These are phyloP conservation scores for Mallotus nudiflorus DNA, from an alignment of 345 rosid species.

Conservation along the genomic window DNA sequence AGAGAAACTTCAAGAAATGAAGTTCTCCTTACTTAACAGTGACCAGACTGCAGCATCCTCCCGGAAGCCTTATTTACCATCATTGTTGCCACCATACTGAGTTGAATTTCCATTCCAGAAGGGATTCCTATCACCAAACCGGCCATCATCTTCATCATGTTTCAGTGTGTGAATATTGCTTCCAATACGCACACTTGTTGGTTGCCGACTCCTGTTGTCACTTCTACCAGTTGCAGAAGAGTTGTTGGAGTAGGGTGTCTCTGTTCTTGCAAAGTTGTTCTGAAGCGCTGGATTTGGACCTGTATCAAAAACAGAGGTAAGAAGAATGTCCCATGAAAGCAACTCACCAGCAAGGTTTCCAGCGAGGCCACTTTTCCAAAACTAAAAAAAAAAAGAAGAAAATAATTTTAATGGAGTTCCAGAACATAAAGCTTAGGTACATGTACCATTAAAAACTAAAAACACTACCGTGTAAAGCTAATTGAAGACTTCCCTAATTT, in stretches of 20 bases:
- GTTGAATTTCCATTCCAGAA: slow-evolving; percentile 96
- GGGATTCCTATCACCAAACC: slow-evolving; percentile 59
- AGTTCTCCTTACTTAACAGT: background rate
- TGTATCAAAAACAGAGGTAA: slow-evolving; percentile 13
- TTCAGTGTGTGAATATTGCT: slow-evolving; percentile 79
- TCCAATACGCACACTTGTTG: slow-evolving; percentile 49
- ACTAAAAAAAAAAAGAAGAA: too few species aligned
- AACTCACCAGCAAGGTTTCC: background rate
- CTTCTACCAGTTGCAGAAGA: slow-evolving; percentile 34
- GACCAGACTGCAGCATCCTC: background rate
- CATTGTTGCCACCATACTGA: slow-evolving; percentile 60
- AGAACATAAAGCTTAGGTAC: background rate
- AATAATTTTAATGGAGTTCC: slow-evolving; percentile 3
- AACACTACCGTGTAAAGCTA: too few species aligned
- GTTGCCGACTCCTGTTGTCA: slow-evolving; percentile 42
- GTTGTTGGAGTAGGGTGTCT: slow-evolving; percentile 19
- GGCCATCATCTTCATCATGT: slow-evolving; percentile 64
- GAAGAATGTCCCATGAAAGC: background rate
- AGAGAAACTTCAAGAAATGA: background rate
- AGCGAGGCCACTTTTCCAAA: background rate
- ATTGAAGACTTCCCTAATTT: too few species aligned
- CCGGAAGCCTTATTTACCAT: slow-evolving; percentile 32
- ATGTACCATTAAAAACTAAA: too few species aligned
- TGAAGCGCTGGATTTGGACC: slow-evolving; percentile 51
- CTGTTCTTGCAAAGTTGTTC: slow-evolving; percentile 36